Conservation (phyloP, 106 monocot species). For the Dioscorea zingiberensis region DNA sequence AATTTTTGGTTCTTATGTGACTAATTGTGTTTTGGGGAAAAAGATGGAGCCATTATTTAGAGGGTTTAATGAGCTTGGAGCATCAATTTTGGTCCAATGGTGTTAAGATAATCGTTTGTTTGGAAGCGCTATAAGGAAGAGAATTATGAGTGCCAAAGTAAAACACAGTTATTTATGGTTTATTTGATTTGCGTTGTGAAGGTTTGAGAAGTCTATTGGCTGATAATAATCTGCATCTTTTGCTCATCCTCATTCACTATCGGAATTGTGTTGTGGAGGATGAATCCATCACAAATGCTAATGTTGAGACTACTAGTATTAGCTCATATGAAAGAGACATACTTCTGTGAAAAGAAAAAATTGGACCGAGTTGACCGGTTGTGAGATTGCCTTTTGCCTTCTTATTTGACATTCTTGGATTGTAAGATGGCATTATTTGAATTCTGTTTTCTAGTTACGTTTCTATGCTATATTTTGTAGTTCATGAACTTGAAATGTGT, state of each 20-base stretch:
- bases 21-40: too few relatives aligned
- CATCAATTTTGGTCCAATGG: too few relatives aligned
- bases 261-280: slow-evolving; percentile 39
- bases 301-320: slow-evolving; percentile 21
- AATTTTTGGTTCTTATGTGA: too few relatives aligned
- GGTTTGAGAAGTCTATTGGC: slow-evolving; percentile 57
- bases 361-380: slow-evolving; percentile 57
- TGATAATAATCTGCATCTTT: slow-evolving; percentile 70
- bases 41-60: too few relatives aligned
- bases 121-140: too few relatives aligned
- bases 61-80: too few relatives aligned
- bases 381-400: slow-evolving; percentile 94
- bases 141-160: too few relatives aligned
- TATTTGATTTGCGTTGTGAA: too few relatives aligned
- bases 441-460: neutral
- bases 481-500: too few relatives aligned
- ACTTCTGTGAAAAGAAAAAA: slow-evolving; percentile 76
- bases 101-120: too few relatives aligned
- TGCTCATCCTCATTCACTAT: slow-evolving; percentile 88
- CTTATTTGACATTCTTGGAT: slow-evolving; percentile 86
- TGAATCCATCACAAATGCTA: slow-evolving; percentile 17
- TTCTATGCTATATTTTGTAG: too few relatives aligned
- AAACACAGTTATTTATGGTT: too few relatives aligned
- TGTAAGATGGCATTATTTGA: slow-evolving; percentile 35
- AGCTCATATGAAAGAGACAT: slow-evolving; percentile 41